Conservation (phyloP, 192 early-diverging fungal species). For the Paraglomus brasilianum region DNA sequence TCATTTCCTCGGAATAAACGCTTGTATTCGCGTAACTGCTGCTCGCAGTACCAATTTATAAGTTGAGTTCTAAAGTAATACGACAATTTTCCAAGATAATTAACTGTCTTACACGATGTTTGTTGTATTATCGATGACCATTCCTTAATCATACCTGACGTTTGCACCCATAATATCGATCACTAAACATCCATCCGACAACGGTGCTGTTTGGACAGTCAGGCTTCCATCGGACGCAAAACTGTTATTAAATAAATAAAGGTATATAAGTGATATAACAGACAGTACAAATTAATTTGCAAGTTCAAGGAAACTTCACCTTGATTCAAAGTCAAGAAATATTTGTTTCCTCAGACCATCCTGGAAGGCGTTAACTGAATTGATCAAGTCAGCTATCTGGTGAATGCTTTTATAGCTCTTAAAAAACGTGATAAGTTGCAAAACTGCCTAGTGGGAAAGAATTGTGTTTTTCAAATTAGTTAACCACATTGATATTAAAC, state of each 20-base stretch:
- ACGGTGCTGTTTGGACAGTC: slow-evolving; percentile 45
- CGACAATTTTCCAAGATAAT: neutral
- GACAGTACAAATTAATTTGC: slow-evolving; percentile 21
- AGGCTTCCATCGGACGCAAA: slow-evolving; percentile 65
- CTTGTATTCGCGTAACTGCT: slow-evolving; percentile 81
- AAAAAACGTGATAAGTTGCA: slow-evolving; percentile 77
- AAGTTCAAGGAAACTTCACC: slow-evolving; percentile 38
- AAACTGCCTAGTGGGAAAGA: slow-evolving; percentile 55
- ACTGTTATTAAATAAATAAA: slow-evolving; percentile 66
- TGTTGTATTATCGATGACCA: neutral
- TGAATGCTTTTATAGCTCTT: slow-evolving; percentile 68
- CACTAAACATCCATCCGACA: slow-evolving; percentile 79
- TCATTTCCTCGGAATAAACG: slow-evolving; percentile 64
- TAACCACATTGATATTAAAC: neutral
- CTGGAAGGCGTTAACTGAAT: slow-evolving; percentile 62
- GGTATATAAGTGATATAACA: slow-evolving; percentile 35
- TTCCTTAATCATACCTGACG: slow-evolving; percentile 46
- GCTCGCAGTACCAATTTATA: slow-evolving; percentile 76
- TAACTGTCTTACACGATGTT: neutral
- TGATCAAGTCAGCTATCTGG: slow-evolving; percentile 71
- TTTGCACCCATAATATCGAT: slow-evolving; percentile 67
- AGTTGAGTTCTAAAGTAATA: slow-evolving; percentile 50
- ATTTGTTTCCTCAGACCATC: slow-evolving; percentile 61
- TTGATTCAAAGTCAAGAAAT: slow-evolving; percentile 71
- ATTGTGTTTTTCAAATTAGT: neutral